Evolutionary conservation across 192 early-diverging fungal genomes (phyloP).

Genomic region (Gryganskiella cystojenkinii): DNA sequence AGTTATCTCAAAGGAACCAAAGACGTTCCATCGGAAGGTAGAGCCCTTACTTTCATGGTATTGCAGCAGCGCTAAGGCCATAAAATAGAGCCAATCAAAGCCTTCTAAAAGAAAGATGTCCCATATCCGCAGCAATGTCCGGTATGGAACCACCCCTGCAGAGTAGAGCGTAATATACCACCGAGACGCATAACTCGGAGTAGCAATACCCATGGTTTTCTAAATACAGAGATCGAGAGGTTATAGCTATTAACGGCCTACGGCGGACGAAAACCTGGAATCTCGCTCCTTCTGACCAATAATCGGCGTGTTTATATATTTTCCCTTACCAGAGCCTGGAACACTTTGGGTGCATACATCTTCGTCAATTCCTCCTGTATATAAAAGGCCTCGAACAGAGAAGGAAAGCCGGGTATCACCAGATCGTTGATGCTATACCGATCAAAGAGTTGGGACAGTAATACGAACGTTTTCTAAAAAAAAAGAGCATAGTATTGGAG

Average conservation of each 20-base stretch:
- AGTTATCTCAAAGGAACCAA: neutral
- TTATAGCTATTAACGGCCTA: too few relatives aligned
- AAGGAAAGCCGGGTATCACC: slow-evolving; percentile 66
- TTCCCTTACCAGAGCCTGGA: slow-evolving; percentile 56
- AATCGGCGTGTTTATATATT: neutral
- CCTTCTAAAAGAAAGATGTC: slow-evolving; percentile 62
- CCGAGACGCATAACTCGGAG: slow-evolving; percentile 62
- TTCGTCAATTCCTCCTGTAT: slow-evolving; percentile 64
- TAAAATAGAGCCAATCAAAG: slow-evolving; percentile 64
- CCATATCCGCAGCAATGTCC: slow-evolving; percentile 66
- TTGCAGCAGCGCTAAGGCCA: slow-evolving; percentile 60
- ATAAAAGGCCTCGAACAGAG: slow-evolving; percentile 64
- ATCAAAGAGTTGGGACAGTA: slow-evolving; percentile 61
- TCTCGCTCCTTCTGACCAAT: neutral
- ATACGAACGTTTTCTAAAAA: slow-evolving; percentile 61
- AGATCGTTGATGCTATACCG: slow-evolving; percentile 61
- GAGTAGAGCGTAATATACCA: slow-evolving; percentile 72
- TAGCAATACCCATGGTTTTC: slow-evolving; percentile 58
- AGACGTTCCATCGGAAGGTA: neutral
- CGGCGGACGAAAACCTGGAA: too few relatives aligned
- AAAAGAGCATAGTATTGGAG: too few relatives aligned
- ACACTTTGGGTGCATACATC: slow-evolving; percentile 58
- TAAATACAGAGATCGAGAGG: slow-evolving; percentile 4
- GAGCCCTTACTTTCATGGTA: slow-evolving; percentile 58
- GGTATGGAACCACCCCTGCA: slow-evolving; percentile 61